These are phyloP conservation scores for Pholiota microspora DNA, from an alignment of 768 basidiomycete genomes.

Conservation along the genomic window DNA sequence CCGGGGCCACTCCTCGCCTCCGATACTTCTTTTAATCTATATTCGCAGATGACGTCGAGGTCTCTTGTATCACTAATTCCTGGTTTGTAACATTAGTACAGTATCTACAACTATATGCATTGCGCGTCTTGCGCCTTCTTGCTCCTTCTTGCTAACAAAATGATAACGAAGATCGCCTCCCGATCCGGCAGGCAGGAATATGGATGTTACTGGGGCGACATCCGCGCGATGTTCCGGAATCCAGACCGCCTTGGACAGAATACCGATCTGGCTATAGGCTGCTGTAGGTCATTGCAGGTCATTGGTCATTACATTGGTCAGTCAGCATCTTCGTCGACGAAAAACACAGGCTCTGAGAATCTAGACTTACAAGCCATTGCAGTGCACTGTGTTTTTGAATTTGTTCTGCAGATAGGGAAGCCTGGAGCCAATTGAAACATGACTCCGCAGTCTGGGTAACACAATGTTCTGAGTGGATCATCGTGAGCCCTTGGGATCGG, in stretches of 20 bases:
- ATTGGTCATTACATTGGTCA: not conserved
- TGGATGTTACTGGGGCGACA: too few species aligned
- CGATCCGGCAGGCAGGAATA: too few species aligned
- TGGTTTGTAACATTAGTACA: slow-evolving; percentile 11
- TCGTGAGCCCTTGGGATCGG: not conserved
- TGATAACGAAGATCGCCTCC: too few species aligned
- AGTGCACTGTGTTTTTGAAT: not conserved
- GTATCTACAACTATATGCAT: too few species aligned
- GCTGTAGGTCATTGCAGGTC: too few species aligned
- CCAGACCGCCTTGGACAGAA: not conserved
- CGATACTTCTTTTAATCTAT: not conserved
- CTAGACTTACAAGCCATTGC: not conserved
- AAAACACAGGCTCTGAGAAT: not conserved
- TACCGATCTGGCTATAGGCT: too few species aligned
- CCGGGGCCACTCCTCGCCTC: not conserved
- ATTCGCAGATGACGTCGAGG: not conserved
- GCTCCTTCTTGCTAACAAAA: too few species aligned
- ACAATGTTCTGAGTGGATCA: not conserved
- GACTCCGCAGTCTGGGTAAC: not conserved
- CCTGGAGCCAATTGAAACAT: not conserved
- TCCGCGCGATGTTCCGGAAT: not conserved
- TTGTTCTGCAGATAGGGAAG: not conserved
- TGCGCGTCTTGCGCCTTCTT: too few species aligned
- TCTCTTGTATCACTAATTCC: not conserved
- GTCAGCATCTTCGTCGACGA: not conserved